Base-by-base conservation (phyloP, 1,139 yeast genomes). In the Eremothecium gossypii region DNA sequence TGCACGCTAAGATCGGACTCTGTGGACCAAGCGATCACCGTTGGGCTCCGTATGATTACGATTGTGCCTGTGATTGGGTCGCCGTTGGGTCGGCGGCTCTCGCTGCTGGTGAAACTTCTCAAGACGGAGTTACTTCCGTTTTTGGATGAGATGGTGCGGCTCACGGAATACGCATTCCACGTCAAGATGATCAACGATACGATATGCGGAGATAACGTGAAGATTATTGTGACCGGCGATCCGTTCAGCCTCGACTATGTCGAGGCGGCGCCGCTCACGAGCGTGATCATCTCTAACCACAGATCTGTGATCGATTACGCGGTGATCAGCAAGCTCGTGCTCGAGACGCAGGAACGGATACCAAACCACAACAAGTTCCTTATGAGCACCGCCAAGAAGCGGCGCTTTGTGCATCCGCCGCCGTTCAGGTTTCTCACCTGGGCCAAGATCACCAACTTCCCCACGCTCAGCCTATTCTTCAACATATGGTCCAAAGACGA, bases 241-340 rank as follows among this genome's bases (percentile, higher is more conserved):
- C 45, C 46, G 8, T 38, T 57, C 8, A 41, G 42, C 6, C 29
- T 55, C 10, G 41, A 42, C 7, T 44, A 42, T 11, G 37, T 41
- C 7, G 36, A 45, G 1, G 38, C 42, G 1, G 20, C 43, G n/a
- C 36, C 51, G 11, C 28, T 41, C 32, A 57, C 61, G 1, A 54
- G 60, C 2, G 35, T 60, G 14, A 26, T 60, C 6, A 30, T 58
- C 3, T 46, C 58, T 4, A 61, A 61, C 38, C 66, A 61, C 38
- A 47, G 66, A 30, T 60, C 65, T 0, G 33, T 60, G 7, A 49
- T 49, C 38, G 66, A 61, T 42, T 61, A 58, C 42, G 37, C 48
- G 23, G 37, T 60, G 34, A 47, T 60, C 9, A 50, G 50, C 23
- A 51, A 54, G 35, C 27, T 59, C 8, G 23, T 53, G 4, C 46